Evolutionary conservation across 306 rosid genomes (phyloP), one percentile per base, ranked within the genome.

Genomic region (Senna siamea): DNA sequence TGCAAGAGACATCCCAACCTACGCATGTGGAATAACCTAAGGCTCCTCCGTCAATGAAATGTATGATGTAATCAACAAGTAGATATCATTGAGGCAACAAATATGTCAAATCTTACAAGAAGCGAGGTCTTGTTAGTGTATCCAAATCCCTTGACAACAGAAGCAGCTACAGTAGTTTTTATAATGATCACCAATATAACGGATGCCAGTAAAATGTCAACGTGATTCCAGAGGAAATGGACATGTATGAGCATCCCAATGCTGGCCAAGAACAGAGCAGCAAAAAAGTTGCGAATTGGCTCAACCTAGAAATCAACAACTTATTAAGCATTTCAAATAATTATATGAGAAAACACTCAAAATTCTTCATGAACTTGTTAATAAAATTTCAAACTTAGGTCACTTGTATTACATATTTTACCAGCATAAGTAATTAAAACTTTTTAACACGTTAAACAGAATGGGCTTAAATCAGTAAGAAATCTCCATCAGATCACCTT

Each of bases 231-330:
- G 51, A 95, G 98, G 84, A 95, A 95, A 63, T 92, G 99, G 76
- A 95, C 96, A 79, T 92, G 89, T 80, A 95, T 95, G 74, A 92
- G 85, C 99, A 92, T 95, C 83, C 99, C 99, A 81, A 95, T 92
- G 93, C 98, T 90, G 76, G 98, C 99, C 35, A 95, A 93, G 81
- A 95, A 95, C 77, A 88, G 92, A 34, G 99, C 98, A 23, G 99
- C 98, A 73, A 95, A 95, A 60, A 90, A 82, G 81, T 95, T 95
- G 78, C 93, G 96, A 76, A 95, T 92, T 67, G 99, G 99, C 77
- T 95, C 99, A 83, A 95, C 96, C 97, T 95, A 81, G 78, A 69
- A 46, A 44, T 56, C 43, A 82, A 63, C 41, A 76, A 73, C 69
- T 68, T 80, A 80, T 62, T 70, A 65, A 69, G 74, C 74, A 7